A percentile compares a stretch with the other conserved stretches of the same genome.
phyloP scores from a whole-genome alignment of 1,284 basidiomycete species.

The Agaricales sp. region DNA sequence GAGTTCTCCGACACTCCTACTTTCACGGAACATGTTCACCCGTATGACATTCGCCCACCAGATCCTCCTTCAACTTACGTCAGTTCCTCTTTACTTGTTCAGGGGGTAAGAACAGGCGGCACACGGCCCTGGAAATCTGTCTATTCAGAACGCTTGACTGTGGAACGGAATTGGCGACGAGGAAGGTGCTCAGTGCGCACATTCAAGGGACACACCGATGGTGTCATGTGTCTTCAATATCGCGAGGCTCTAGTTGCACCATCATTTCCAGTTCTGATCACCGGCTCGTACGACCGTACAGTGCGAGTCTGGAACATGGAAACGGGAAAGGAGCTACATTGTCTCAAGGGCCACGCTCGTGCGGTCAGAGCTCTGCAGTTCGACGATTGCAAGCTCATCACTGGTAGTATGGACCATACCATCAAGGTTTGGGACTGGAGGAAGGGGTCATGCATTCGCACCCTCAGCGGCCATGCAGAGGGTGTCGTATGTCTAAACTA shows the following conservation, averaged over 20 bases:
- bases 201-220: slow-evolving; percentile 89
- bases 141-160: slow-evolving; percentile 93
- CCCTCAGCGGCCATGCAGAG: slow-evolving; percentile 84
- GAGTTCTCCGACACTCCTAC: slow-evolving; percentile 25
- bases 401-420: slow-evolving; percentile 93
- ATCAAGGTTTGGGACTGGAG: slow-evolving; percentile 99
- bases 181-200: slow-evolving; percentile 81
- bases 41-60: not conserved
- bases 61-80: not conserved
- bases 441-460: slow-evolving; percentile 81
- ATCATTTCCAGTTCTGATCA: slow-evolving; percentile 89
- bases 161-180: slow-evolving; percentile 96
- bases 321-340: slow-evolving; percentile 76
- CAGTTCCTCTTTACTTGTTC: not conserved
- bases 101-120: not conserved
- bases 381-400: slow-evolving; percentile 93
- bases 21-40: not conserved
- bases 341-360: slow-evolving; percentile 84
- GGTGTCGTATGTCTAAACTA: slow-evolving; percentile 91
- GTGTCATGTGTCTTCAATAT: slow-evolving; percentile 97
- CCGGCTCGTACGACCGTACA: slow-evolving; percentile 95
- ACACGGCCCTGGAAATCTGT: slow-evolving; percentile 98
- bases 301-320: slow-evolving; percentile 96
- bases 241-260: slow-evolving; percentile 82
- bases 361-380: slow-evolving; percentile 93